A percentile compares a stretch with the other conserved stretches of the same genome.
Evolutionary conservation across 148 eudicot genomes (phyloP).

Genomic region (Linanthus parryae): DNA sequence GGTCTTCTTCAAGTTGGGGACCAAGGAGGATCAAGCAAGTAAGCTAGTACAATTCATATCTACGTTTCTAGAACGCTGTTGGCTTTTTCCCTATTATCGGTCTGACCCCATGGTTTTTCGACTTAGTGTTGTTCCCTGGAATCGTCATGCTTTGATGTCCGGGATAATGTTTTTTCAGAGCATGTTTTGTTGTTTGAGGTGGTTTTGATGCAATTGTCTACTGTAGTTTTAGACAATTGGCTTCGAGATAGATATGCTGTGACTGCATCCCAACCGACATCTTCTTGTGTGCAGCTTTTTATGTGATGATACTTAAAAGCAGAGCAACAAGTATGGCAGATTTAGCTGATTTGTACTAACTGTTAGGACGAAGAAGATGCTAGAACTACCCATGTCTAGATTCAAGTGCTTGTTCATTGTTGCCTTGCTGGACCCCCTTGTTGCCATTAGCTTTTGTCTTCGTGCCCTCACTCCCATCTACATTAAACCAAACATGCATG

Average conservation of each 20-base stretch:
- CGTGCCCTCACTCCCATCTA: background rate
- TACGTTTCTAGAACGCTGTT: too few relatives aligned
- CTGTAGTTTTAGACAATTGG: too few relatives aligned
- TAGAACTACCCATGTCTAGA: background rate
- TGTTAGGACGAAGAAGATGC: background rate
- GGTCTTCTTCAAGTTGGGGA: constrained; percentile 88
- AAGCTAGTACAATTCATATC: constrained; percentile 14
- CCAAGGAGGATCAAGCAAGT: constrained; percentile 85
- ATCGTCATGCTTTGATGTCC: too few relatives aligned
- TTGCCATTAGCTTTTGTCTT: constrained; percentile 2
- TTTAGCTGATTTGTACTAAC: background rate
- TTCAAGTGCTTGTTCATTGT: too few relatives aligned
- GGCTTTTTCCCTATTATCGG: too few relatives aligned
- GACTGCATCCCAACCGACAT: background rate
- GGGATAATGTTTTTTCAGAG: too few relatives aligned
- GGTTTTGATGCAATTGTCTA: too few relatives aligned
- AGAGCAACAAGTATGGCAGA: background rate
- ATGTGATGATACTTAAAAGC: background rate
- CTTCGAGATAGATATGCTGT: too few relatives aligned
- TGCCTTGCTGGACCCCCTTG: background rate
- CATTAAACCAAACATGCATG: background rate
- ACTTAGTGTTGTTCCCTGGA: too few relatives aligned
- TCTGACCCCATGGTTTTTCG: too few relatives aligned
- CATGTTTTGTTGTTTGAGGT: too few relatives aligned
- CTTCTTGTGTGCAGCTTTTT: background rate